A percentile compares a stretch with the other conserved stretches of the same genome.
phyloP scores from a whole-genome alignment of 2,329 filamentous ascomycete genomes.

The Lizonia empirigonia region DNA sequence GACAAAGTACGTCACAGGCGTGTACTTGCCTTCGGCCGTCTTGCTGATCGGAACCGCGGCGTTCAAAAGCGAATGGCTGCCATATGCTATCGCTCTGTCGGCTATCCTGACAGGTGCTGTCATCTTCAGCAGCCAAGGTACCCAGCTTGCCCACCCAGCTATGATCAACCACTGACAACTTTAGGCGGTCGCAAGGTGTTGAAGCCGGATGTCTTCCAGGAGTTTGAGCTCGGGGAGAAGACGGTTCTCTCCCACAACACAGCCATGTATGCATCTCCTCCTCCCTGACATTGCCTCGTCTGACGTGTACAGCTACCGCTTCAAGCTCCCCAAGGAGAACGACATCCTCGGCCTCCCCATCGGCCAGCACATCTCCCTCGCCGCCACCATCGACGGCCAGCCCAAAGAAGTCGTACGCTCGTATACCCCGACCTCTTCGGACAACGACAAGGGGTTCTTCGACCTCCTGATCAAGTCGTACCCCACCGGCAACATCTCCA shows the following conservation, averaged over 20 bases:
- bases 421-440: conserved; percentile 51
- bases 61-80: conserved; percentile 73
- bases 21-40: conserved; percentile 81
- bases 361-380: conserved; percentile 98
- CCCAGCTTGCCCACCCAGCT: neutral
- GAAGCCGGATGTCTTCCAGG: conserved; percentile 85
- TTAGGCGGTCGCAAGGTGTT: conserved; percentile 76
- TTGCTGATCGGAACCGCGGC: conserved; percentile 77
- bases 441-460: conserved; percentile 74
- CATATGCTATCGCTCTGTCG: conserved; percentile 71
- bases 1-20: conserved; percentile 69
- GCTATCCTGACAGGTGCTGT: conserved; percentile 58
- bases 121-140: conserved; percentile 12
- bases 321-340: conserved; percentile 76
- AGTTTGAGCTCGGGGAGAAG: conserved; percentile 93
- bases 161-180: neutral
- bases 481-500: conserved; percentile 95
- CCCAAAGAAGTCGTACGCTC: conserved; percentile 51
- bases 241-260: conserved; percentile 97
- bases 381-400: conserved; percentile 58
- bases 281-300: neutral
- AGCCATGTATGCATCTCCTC: conserved; percentile 70
- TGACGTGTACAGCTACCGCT: conserved; percentile 73
- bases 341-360: conserved; percentile 94
- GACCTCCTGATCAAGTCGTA: conserved; percentile 98